phyloP scores from a whole-genome alignment of 2,329 filamentous ascomycete species.

The Leptographium galeiforme region DNA sequence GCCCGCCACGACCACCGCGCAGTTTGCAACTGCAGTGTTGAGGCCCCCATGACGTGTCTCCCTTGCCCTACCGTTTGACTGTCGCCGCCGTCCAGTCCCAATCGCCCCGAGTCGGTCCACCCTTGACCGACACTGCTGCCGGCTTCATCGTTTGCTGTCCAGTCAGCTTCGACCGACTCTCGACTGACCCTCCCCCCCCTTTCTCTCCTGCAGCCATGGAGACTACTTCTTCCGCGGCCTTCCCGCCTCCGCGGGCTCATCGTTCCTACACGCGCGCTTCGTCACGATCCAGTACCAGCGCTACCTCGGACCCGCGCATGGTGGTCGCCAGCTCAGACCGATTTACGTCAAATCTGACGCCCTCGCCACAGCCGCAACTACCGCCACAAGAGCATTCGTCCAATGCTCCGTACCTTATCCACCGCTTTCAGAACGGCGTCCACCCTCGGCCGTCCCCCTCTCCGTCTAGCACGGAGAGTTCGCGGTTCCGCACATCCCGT shows the following conservation, averaged over 20 bases:
- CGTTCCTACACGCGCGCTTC: constrained; percentile 7
- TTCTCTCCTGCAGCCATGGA: constrained; percentile 6
- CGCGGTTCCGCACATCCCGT: background rate
- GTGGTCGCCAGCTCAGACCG: background rate
- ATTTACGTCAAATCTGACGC: background rate
- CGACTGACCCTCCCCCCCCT: background rate
- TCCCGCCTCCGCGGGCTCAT: constrained; percentile 1
- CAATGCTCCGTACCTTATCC: constrained; percentile 3
- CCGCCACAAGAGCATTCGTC: background rate
- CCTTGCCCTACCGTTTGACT: background rate
- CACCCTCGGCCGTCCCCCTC: constrained; percentile 2
- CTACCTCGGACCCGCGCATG: constrained; percentile 2
- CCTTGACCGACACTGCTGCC: background rate
- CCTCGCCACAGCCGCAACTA: constrained; percentile 7
- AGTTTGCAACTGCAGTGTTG: background rate
- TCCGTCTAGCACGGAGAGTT: constrained; percentile 5
- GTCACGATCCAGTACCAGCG: constrained; percentile 4
- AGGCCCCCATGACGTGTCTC: background rate
- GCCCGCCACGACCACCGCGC: background rate
- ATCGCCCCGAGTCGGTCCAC: background rate
- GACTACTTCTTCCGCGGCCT: constrained; percentile 2
- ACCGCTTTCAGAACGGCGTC: constrained; percentile 6
- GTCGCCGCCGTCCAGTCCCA: background rate
- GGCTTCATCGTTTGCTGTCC: background rate
- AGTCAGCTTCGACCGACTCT: background rate